Base-by-base conservation (phyloP, 352 stramenopile genomes). In the Pythium vanterpoolii region DNA sequence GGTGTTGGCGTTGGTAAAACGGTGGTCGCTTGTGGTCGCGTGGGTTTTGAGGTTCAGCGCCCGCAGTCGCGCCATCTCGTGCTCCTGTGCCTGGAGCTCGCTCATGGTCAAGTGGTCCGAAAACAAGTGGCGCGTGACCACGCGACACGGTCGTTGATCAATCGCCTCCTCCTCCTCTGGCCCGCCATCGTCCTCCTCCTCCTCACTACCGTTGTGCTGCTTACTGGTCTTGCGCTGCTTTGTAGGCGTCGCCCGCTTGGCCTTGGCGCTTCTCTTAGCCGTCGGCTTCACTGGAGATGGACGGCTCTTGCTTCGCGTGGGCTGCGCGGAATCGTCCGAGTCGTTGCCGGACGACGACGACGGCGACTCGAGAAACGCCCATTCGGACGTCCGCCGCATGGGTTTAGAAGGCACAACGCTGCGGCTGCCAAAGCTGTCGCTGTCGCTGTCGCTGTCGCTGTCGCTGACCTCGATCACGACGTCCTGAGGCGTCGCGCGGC, bases 41-140 rank as follows among this genome's bases (percentile, higher is more conserved):
- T 58, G 24, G 34, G 18, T n/a, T 18, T 42, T 47, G 34, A 62
- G 31, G 16, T 40, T 50, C 1, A 66, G 44, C 13, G 48, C 52
- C 21, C 60, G 46, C 1, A 67, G 54, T 26, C 64, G 45, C 19
- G 26, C 28, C 27, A 64, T 31, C 58, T 72, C 64, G 33, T 42
- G 64, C 56, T 88, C 77, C 60, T 90, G 81, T 3, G 79, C 78
- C 60, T 89, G 77, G 26, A 89, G 51, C 40, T 90, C 77, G 5
- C 75, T 86, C 44, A 84, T 74, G 14, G 78, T 79, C 42, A 88
- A 26, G 21, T 44, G 57, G 21, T 72, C 64, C 28, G 64, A 68
- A 46, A 72, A 63, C 49, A 67, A 30, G 30, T 69, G 56, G 38
- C 39, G 31, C 30, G 11, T 2, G 31, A 31, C 28, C 10, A 38